Evolutionary conservation across 2,329 filamentous ascomycete species (phyloP).

Genomic region (Thermothelomyces thermophilus): DNA sequence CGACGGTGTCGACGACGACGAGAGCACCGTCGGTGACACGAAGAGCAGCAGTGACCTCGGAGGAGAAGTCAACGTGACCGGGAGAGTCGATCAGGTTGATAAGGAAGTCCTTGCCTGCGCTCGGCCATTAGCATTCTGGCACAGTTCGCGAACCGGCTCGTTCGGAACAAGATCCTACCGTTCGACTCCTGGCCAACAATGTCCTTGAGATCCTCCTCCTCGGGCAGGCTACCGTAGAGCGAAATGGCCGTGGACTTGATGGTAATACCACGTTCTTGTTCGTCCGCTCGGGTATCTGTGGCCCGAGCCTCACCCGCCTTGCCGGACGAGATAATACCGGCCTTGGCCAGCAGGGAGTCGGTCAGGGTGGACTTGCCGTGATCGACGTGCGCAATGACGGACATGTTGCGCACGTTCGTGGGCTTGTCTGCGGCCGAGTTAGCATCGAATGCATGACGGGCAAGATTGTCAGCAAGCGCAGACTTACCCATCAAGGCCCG

Average conservation of each 20-base stretch:
- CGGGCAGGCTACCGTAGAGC: slow-evolving; percentile 78
- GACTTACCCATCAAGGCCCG: slow-evolving; percentile 61
- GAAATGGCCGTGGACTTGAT: slow-evolving; percentile 99
- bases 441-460: slow-evolving; percentile 7
- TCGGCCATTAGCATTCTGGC: slow-evolving; percentile 6
- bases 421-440: slow-evolving; percentile 59
- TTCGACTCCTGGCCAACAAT: slow-evolving; percentile 81
- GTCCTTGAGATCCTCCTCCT: slow-evolving; percentile 87
- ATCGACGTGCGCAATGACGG: slow-evolving; percentile 99
- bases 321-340: slow-evolving; percentile 97
- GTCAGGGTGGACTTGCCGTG: slow-evolving; percentile 99
- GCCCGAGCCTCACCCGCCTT: slow-evolving; percentile 95
- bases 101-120: slow-evolving; percentile 77
- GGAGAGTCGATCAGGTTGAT: slow-evolving; percentile 99
- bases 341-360: slow-evolving; percentile 98
- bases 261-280: slow-evolving; percentile 99
- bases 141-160: not conserved
- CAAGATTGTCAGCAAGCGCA: not conserved
- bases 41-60: slow-evolving; percentile 97
- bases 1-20: slow-evolving; percentile 98
- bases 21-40: slow-evolving; percentile 99
- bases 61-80: slow-evolving; percentile 99
- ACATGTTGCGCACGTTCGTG: slow-evolving; percentile 83
- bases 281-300: slow-evolving; percentile 93
- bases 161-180: slow-evolving; percentile 31